Base-by-base conservation (phyloP, 106 monocot genomes). In the Iris macrosiphon region DNA sequence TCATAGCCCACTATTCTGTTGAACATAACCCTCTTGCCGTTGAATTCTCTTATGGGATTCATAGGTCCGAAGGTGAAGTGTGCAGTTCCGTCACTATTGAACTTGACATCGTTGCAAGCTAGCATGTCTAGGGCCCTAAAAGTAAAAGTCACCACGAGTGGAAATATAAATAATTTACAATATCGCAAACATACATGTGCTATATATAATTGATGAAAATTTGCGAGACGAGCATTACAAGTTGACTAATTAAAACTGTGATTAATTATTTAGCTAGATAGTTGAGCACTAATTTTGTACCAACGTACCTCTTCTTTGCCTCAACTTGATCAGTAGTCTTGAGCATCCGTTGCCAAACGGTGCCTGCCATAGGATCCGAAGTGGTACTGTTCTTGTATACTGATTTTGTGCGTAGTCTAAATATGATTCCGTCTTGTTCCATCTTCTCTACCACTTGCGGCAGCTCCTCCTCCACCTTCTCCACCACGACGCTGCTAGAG, bases 61-160 rank as follows among this genome's bases (percentile, higher is more conserved):
- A 65, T 60, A 9, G 73, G 73, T 0, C 73, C 73, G 42, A 52
- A 73, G 17, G 11, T 28, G 44, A 66, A 65, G n/a, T 66, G 60
- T 9, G 60, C 66, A 2, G 59, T 50, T 6, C 65, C 72, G 18
- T 72, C 72, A 3, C 45, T 44, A 18, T 66, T 60, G 58, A 73
- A 52, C 18, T 34, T 50, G 7, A 60, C 22, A 0, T 59, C 52
- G 38, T 44, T 45, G 41, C 52, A 55, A 18, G 54, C 17, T 31
- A 55, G 42, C 37, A 31, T 55, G 3, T 54, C 31, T 41, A 42
- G 41, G 15, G 65, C 65, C 21, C 65, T 65, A 30, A 10, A 55
- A 21, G 37, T 2, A 20, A 7, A 18, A 11, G 17, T n/a, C n/a
- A n/a, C n/a, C n/a, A n/a, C n/a, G n/a, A n/a, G n/a, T n/a, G n/a